Percentiles rank a stretch among this genome's conserved stretches.
These are phyloP conservation scores for Beverwykella pulmonaria DNA, from an alignment of 495 filamentous ascomycete species.

Conservation along the genomic window DNA sequence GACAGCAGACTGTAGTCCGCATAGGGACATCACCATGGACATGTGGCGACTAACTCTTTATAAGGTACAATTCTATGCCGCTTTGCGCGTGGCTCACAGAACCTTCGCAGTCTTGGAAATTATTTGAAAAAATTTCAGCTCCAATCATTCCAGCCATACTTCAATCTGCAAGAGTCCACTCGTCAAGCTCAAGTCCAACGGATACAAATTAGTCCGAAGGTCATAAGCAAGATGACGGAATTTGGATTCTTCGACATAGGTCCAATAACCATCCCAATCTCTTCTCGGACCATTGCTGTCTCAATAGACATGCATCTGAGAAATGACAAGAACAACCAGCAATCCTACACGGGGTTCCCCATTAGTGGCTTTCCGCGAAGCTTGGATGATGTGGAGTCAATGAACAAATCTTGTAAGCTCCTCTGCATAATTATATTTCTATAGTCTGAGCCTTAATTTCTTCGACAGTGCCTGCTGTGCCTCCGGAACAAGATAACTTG, in stretches of 20 bases:
- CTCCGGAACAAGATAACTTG: background rate
- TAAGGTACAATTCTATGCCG: constrained; percentile 16
- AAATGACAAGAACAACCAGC: constrained; percentile 8
- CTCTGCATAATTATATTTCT: background rate
- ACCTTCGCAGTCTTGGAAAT: constrained; percentile 11
- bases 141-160: constrained; percentile 13
- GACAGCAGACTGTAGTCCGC: no score
- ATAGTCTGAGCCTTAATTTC: background rate
- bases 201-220: background rate
- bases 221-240: constrained; percentile 10
- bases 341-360: constrained; percentile 2
- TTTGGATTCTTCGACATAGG: constrained; percentile 8
- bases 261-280: constrained; percentile 6
- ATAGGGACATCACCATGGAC: no score
- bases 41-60: background rate
- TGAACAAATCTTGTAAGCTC: background rate
- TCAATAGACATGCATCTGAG: constrained; percentile 9
- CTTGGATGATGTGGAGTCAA: background rate
- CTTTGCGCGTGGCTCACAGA: constrained; percentile 4
- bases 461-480: background rate
- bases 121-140: constrained; percentile 9
- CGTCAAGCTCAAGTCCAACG: background rate
- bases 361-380: constrained; percentile 19
- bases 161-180: constrained; percentile 7
- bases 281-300: background rate